A percentile compares a stretch with the other conserved stretches of the same genome.
These are phyloP conservation scores for Aspergillus hiratsukae DNA, from an alignment of 2,329 filamentous ascomycete species.

Conservation along the genomic window DNA sequence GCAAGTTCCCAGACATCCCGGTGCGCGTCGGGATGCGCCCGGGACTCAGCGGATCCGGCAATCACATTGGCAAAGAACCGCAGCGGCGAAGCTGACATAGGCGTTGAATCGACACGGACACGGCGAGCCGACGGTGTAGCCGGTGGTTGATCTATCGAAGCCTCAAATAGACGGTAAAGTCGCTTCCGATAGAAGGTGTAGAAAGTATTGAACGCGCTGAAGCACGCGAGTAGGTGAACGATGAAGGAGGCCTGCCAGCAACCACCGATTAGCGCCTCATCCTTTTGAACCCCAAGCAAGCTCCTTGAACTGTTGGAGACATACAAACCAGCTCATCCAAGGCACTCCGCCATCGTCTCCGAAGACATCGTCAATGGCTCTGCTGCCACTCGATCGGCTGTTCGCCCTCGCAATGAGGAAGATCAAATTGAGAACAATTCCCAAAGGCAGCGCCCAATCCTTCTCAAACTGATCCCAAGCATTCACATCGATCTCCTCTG, in stretches of 20 bases:
- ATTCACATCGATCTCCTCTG: constrained; percentile 85
- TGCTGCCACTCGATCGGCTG: constrained; percentile 48
- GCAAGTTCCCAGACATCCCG: constrained; percentile 92
- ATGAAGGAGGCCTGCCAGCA: constrained; percentile 59
- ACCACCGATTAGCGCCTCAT: constrained; percentile 5
- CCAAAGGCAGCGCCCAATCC: constrained; percentile 69
- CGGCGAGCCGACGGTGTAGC: constrained; percentile 81
- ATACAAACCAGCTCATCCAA: constrained; percentile 64
- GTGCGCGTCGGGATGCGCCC: constrained; percentile 69
- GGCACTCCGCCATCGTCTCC: constrained; percentile 60
- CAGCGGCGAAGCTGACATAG: constrained; percentile 71
- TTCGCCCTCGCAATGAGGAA: constrained; percentile 84
- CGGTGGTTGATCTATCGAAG: constrained; percentile 69
- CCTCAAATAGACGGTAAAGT: constrained; percentile 88
- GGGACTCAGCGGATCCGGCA: constrained; percentile 68
- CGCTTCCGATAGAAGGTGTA: constrained; percentile 79
- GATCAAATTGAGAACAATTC: constrained; percentile 68
- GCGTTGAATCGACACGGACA: constrained; percentile 82
- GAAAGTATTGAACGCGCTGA: constrained; percentile 71
- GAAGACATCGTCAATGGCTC: constrained; percentile 75
- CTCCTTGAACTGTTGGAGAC: constrained; percentile 18
- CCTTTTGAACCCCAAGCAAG: background rate
- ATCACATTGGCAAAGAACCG: constrained; percentile 67
- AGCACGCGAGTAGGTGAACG: constrained; percentile 62
- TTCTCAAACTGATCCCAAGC: constrained; percentile 80